Conservation (phyloP, 371 early-diverging fungal species). For the Fennellomyces sp. region DNA sequence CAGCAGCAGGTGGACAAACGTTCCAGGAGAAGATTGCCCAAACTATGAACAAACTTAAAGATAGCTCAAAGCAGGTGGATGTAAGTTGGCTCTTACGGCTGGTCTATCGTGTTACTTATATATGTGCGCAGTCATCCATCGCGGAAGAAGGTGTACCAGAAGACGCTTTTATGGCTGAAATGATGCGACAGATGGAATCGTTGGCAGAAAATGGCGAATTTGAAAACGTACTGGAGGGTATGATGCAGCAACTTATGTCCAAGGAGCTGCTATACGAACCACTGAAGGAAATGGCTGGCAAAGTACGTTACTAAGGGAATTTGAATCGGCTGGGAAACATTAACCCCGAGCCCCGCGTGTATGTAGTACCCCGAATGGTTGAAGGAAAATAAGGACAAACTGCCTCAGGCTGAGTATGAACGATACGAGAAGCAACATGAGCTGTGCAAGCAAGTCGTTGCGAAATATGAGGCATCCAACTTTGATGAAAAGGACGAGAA, state of each 20-base stretch:
- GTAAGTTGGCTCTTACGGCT: too few relatives aligned
- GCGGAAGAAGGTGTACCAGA: slow-evolving; percentile 55
- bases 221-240: slow-evolving; percentile 82
- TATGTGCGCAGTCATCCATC: slow-evolving; percentile 69
- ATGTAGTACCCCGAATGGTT: slow-evolving; percentile 88
- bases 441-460: slow-evolving; percentile 77
- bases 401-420: slow-evolving; percentile 67
- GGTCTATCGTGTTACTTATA: too few relatives aligned
- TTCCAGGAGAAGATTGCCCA: slow-evolving; percentile 84
- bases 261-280: slow-evolving; percentile 94
- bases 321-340: too few relatives aligned
- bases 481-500: slow-evolving; percentile 68
- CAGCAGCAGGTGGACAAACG: slow-evolving; percentile 23
- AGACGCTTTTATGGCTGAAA: slow-evolving; percentile 82
- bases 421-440: slow-evolving; percentile 76
- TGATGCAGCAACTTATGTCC: slow-evolving; percentile 91
- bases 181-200: slow-evolving; percentile 90
- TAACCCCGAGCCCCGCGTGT: too few relatives aligned
- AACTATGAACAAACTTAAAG: slow-evolving; percentile 85
- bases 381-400: slow-evolving; percentile 67
- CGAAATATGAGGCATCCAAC: slow-evolving; percentile 68
- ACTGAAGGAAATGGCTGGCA: slow-evolving; percentile 81
- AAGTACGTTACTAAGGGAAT: slow-evolving; percentile 46
- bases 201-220: slow-evolving; percentile 81
- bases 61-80: slow-evolving; percentile 81